Percentiles rank a stretch among this genome's conserved stretches.
phyloP scores from a whole-genome alignment of 768 basidiomycete species.

The Atractiella rhizophila region DNA sequence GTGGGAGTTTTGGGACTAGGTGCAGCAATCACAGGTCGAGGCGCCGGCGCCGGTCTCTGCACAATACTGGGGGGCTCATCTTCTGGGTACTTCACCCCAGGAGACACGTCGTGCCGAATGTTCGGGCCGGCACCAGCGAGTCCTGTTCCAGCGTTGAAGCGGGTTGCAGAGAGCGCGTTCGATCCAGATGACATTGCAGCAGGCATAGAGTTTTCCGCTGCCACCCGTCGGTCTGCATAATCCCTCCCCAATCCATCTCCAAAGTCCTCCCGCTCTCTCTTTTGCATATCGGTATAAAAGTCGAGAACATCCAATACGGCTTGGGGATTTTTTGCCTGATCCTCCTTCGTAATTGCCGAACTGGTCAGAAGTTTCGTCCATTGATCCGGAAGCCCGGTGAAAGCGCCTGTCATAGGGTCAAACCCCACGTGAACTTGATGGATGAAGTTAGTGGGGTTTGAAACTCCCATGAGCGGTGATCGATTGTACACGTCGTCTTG shows the following conservation, averaged over 20 bases:
- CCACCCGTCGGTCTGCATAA: constrained; percentile 7
- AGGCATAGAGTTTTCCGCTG: constrained; percentile 19
- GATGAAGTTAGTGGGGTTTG: constrained; percentile 87
- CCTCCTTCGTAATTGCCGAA: constrained; percentile 89
- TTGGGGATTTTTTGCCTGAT: constrained; percentile 88
- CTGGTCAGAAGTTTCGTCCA: constrained; percentile 94
- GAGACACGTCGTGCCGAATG: too few relatives aligned
- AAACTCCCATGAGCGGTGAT: constrained; percentile 75
- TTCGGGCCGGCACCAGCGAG: constrained; percentile 65
- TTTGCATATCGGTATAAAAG: constrained; percentile 94
- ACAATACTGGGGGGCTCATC: too few relatives aligned
- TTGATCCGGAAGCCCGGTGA: constrained; percentile 90
- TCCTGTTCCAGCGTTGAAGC: constrained; percentile 79
- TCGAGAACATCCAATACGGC: constrained; percentile 92
- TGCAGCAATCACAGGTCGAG: too few relatives aligned
- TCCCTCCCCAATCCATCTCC: constrained; percentile 20
- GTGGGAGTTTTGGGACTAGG: neutral
- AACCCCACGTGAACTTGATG: constrained; percentile 98
- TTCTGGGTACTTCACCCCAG: too few relatives aligned
- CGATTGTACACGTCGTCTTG: constrained; percentile 87
- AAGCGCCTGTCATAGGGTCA: constrained; percentile 74
- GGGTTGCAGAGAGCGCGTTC: constrained; percentile 29
- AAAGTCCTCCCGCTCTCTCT: constrained; percentile 51
- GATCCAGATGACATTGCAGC: constrained; percentile 15
- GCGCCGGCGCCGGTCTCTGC: too few relatives aligned